A percentile compares a stretch with the other conserved stretches of the same genome.
phyloP scores from a whole-genome alignment of 768 basidiomycete species.

The Neoboletus brunneissimus region DNA sequence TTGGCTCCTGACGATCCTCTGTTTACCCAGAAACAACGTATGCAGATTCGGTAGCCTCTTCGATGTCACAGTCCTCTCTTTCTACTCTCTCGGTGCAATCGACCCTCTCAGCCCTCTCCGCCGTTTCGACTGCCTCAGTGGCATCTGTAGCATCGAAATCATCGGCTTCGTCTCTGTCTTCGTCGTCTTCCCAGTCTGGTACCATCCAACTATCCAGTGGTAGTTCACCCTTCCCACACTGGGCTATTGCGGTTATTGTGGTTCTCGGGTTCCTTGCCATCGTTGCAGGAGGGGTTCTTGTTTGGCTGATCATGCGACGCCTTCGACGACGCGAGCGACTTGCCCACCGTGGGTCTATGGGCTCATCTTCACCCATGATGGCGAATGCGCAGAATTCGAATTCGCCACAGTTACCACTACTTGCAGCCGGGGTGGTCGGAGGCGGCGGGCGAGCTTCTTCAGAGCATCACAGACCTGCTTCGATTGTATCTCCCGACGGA shows the following conservation, averaged over 20 bases:
- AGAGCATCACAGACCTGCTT: conserved; percentile 33
- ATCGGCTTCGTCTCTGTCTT: conserved; percentile 29
- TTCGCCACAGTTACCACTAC: conserved; percentile 47
- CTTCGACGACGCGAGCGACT: conserved; percentile 51
- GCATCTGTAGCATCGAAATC: conserved; percentile 38
- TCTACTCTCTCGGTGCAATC: conserved; percentile 36
- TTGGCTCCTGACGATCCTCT: conserved; percentile 8
- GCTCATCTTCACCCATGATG: conserved; percentile 83
- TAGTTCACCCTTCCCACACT: conserved; percentile 63
- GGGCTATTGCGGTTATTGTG: conserved; percentile 90
- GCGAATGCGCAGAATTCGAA: conserved; percentile 46
- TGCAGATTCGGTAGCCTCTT: conserved; percentile 61
- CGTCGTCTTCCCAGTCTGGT: conserved; percentile 25
- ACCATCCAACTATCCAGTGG: conserved; percentile 44
- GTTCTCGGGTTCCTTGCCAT: conserved; percentile 85
- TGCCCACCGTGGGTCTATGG: conserved; percentile 71
- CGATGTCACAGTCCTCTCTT: conserved; percentile 43
- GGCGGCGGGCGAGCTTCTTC: conserved; percentile 34
- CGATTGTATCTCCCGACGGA: conserved; percentile 61
- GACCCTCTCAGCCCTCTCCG: conserved; percentile 27
- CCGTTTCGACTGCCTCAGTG: conserved; percentile 38
- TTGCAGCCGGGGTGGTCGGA: conserved; percentile 35
- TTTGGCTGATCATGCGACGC: conserved; percentile 71
- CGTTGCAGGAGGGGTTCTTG: conserved; percentile 60
- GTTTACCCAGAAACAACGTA: conserved; percentile 63